phyloP scores from a whole-genome alignment of 2,329 filamentous ascomycete genomes.

The Colletotrichum sp. region DNA sequence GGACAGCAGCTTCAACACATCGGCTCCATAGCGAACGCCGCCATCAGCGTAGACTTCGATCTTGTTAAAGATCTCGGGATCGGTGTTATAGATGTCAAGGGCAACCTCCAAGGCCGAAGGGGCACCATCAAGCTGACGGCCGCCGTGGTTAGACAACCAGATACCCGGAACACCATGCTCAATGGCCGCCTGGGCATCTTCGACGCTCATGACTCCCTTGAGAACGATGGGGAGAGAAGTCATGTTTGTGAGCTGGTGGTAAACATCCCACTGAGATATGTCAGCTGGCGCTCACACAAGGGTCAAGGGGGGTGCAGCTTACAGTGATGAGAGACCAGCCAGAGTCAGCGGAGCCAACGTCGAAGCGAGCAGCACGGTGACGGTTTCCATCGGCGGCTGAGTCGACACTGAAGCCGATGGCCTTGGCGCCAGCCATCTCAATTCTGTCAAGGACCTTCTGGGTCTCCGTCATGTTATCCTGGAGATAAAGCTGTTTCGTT shows the following conservation, averaged over 20 bases:
- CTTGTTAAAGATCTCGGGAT: constrained; percentile 41
- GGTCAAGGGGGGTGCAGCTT: rapidly evolving
- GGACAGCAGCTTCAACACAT: constrained; percentile 45
- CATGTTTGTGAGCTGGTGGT: constrained; percentile 37
- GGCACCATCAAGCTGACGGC: constrained; percentile 45
- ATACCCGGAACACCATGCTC: constrained; percentile 37
- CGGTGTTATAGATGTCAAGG: constrained; percentile 42
- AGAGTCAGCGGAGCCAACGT: constrained; percentile 37
- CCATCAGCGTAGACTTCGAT: constrained; percentile 46
- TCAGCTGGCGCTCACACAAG: rapidly evolving
- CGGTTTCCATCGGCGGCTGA: constrained; percentile 43
- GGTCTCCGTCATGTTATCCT: constrained; percentile 37
- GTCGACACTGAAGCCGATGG: constrained; percentile 44
- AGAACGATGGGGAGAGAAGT: constrained; percentile 43
- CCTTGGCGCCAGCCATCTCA: constrained; percentile 37
- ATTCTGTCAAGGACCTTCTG: constrained; percentile 32
- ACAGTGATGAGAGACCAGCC: constrained; percentile 16
- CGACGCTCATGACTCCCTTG: constrained; percentile 43
- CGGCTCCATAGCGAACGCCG: constrained; percentile 47
- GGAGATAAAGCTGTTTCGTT: constrained; percentile 28
- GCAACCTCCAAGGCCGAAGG: constrained; percentile 43
- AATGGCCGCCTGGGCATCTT: constrained; percentile 39
- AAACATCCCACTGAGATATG: constrained; percentile 35
- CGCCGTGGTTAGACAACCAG: constrained; percentile 48
- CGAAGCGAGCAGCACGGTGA: constrained; percentile 45